These are phyloP conservation scores for Nannizziopsis barbatae DNA, from an alignment of 2,329 filamentous ascomycete species.

Conservation along the genomic window DNA sequence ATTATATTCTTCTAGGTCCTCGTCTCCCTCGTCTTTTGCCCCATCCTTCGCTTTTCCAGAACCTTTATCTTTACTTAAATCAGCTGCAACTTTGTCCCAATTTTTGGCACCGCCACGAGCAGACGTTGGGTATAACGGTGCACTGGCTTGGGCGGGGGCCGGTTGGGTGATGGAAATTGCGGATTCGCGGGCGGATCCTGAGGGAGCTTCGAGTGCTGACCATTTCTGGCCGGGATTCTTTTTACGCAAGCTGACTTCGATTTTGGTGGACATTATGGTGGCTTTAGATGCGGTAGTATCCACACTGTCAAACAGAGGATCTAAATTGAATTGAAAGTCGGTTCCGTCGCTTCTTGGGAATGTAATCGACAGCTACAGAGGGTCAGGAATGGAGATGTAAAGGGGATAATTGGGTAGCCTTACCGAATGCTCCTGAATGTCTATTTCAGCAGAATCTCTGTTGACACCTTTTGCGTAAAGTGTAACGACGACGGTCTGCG, in stretches of 20 bases:
- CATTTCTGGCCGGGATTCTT: conserved; percentile 55
- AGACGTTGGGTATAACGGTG: conserved; percentile 70
- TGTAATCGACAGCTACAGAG: conserved; percentile 42
- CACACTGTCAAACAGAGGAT: conserved; percentile 57
- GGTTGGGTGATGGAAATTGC: conserved; percentile 15
- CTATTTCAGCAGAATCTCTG: conserved; percentile 44
- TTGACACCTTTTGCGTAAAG: conserved; percentile 55
- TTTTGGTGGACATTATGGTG: conserved; percentile 62
- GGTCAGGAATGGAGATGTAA: conserved; percentile 12
- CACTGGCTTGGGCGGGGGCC: conserved; percentile 21
- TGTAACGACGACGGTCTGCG: conserved; percentile 50
- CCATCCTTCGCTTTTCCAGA: conserved; percentile 16
- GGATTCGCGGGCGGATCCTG: conserved; percentile 5
- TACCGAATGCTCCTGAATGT: conserved; percentile 42
- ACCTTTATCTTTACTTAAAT: conserved; percentile 31
- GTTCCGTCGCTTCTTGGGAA: conserved; percentile 47
- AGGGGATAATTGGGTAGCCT: conserved; percentile 17
- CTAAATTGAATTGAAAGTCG: conserved; percentile 51
- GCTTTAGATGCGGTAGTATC: conserved; percentile 50
- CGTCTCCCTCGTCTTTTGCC: conserved; percentile 26
- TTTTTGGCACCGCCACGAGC: conserved; percentile 74
- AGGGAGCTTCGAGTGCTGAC: conserved; percentile 44
- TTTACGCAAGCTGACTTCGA: conserved; percentile 67
- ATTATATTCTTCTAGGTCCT: conserved; percentile 37
- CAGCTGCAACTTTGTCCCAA: conserved; percentile 68